Evolutionary conservation across 164 flowering plant genomes (phyloP), one percentile per base, ranked within the genome.

Genomic region (Amborella trichopoda): DNA sequence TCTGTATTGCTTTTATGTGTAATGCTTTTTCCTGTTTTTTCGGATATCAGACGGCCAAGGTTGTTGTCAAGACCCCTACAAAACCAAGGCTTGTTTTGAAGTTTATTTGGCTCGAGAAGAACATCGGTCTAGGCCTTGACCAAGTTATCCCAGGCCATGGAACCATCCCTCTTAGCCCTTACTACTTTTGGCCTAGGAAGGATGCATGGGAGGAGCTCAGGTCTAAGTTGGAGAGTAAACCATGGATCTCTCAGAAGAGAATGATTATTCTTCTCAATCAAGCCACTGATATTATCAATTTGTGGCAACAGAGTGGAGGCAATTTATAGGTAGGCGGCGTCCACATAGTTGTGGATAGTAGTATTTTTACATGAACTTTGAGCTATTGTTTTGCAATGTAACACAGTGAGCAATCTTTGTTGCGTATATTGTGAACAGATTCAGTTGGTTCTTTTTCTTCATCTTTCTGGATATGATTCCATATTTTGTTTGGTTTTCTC

Each of bases 171-270:
- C 52, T 91, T n/a, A 86, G 96, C 55, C 93, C 94, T 2, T 91
- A 86, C 73, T 81, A 72, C 65, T 91, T 91, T 50, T 91, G 98
- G 98, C 96, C 96, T 0, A 72, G 94, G 54, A 83, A 86, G 54
- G 98, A 91, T 70, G 96, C 98, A 6, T 91, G 96, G 96, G 98
- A 91, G 60, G 94, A 91, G 67, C 77, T 86, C 37, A 86, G 80
- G 58, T 33, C 63, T 9, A 51, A 69, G 44, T 73, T 86, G 17
- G 98, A 86, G 68, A 80, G 79, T 51, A 86, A 86, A 68, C 94
- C 93, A 1, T 91, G 96, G 98, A 86, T 91, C 28, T 83, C 96
- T 26, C 85, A 75, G 62, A 76, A 76, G 73, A 75, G 78, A 63
- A 78, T 79, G 85, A 73, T 83, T 46, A 74, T 81, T 36, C 87